Percentiles rank a stretch among this genome's conserved stretches.
These are phyloP conservation scores for Colletotrichum sp. DNA, from an alignment of 2,329 filamentous ascomycete species.

Conservation along the genomic window DNA sequence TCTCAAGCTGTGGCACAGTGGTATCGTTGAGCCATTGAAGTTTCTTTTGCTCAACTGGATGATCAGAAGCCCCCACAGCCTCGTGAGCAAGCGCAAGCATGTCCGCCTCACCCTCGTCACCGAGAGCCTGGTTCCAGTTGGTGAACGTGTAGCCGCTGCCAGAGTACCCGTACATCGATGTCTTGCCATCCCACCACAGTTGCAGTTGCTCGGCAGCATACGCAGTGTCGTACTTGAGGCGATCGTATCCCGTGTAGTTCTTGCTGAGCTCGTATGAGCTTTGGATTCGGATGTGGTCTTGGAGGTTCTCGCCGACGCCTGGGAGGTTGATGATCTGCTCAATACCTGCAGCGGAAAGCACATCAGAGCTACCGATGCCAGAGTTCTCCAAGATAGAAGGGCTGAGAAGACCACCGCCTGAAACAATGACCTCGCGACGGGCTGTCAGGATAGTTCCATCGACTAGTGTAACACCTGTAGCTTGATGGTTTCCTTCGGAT, in stretches of 20 bases:
- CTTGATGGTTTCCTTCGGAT: constrained; percentile 1
- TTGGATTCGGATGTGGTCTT: constrained; percentile 37
- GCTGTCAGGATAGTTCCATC: constrained; percentile 28
- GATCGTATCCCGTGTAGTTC: constrained; percentile 33
- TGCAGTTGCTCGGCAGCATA: constrained; percentile 42
- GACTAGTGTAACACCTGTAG: constrained; percentile 26
- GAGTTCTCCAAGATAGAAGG: constrained; percentile 62
- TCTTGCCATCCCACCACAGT: constrained; percentile 33
- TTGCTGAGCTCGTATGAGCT: constrained; percentile 36
- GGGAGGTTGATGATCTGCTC: constrained; percentile 54
- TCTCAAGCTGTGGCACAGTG: constrained; percentile 42
- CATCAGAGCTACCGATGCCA: constrained; percentile 55
- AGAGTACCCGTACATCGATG: constrained; percentile 42
- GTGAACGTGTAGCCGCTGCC: constrained; percentile 43
- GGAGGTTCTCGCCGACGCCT: constrained; percentile 52
- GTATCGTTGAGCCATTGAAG: constrained; percentile 40
- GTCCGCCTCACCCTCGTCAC: constrained; percentile 28
- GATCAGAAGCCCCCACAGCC: constrained; percentile 29
- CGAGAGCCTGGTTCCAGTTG: constrained; percentile 41
- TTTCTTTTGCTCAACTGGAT: constrained; percentile 41
- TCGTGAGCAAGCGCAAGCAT: constrained; percentile 35
- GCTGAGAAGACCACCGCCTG: constrained; percentile 55
- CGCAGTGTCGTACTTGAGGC: constrained; percentile 29
- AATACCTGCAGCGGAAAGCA: constrained; percentile 53
- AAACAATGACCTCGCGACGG: constrained; percentile 36